phyloP scores from a whole-genome alignment of 139 green algal genomes.

The Chlamydomonas sphaeroides region DNA sequence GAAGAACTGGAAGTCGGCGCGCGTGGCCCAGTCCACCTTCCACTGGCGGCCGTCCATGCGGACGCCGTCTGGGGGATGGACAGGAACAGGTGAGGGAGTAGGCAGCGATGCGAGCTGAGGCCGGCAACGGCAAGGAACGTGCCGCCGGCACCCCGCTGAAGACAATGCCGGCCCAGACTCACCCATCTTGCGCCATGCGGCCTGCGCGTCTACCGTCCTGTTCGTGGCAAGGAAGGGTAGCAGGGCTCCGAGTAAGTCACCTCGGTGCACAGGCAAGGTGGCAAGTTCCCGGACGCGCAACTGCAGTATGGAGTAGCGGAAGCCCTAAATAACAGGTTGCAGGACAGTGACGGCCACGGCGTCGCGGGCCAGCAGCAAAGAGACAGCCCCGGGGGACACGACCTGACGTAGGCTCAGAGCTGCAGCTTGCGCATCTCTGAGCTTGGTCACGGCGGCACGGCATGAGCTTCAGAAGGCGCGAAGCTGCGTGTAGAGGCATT shows the following conservation, averaged over 20 bases:
- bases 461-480: conserved; percentile 37
- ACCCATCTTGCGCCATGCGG: neutral
- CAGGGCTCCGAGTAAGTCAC: too few species aligned
- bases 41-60: conserved; percentile 61
- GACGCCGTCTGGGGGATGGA: conserved; percentile 70
- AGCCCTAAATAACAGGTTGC: too few species aligned
- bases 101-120: too few species aligned
- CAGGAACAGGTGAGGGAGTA: too few species aligned
- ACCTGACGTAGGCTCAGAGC: conserved; percentile 2
- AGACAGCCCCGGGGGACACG: neutral
- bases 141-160: too few species aligned
- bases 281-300: too few species aligned
- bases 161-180: conserved; percentile 8
- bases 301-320: too few species aligned
- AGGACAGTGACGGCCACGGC: neutral
- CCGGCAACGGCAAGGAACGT: too few species aligned
- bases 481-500: too few species aligned
- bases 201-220: neutral
- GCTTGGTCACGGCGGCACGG: conserved; percentile 36
- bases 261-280: too few species aligned
- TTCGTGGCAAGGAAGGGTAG: too few species aligned
- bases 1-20: conserved; percentile 67
- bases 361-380: neutral
- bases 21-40: conserved; percentile 62
- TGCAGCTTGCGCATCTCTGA: conserved; percentile 30